phyloP scores from a whole-genome alignment of 805 yeast genomes.

The Starmerella cellae region DNA sequence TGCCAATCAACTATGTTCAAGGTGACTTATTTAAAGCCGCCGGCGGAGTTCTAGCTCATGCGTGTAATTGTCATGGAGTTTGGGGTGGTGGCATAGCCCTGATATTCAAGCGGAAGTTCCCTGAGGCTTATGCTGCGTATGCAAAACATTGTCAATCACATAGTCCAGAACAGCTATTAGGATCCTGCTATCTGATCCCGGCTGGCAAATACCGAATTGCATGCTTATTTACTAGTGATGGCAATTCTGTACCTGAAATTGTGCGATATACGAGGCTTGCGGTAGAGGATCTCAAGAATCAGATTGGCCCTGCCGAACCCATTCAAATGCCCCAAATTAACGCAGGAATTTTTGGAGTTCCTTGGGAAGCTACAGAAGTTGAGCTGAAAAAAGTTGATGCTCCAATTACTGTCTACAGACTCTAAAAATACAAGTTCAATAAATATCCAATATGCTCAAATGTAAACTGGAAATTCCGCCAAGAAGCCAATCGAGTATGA shows the following conservation, averaged over 20 bases:
- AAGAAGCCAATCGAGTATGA: no score
- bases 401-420: constrained; percentile 37
- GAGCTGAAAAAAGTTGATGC: constrained; percentile 31
- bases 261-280: constrained; percentile 40
- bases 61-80: constrained; percentile 63
- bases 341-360: constrained; percentile 67
- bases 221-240: constrained; percentile 56
- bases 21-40: constrained; percentile 43
- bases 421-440: no score
- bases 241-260: constrained; percentile 34
- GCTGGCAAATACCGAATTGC: constrained; percentile 35
- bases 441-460: no score
- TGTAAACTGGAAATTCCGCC: no score
- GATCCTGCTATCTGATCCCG: constrained; percentile 40
- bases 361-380: constrained; percentile 58
- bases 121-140: constrained; percentile 43
- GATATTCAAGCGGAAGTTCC: constrained; percentile 41
- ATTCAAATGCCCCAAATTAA: constrained; percentile 66
- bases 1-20: constrained; percentile 30
- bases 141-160: constrained; percentile 31
- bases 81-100: constrained; percentile 85
- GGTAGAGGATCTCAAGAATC: constrained; percentile 34
- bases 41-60: constrained; percentile 50
- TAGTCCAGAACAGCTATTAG: constrained; percentile 33
- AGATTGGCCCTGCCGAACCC: constrained; percentile 22